Evolutionary conservation across 2,329 filamentous ascomycete genomes (phyloP), one percentile per base, ranked within the genome.

Genomic region (Penicillium sp.): DNA sequence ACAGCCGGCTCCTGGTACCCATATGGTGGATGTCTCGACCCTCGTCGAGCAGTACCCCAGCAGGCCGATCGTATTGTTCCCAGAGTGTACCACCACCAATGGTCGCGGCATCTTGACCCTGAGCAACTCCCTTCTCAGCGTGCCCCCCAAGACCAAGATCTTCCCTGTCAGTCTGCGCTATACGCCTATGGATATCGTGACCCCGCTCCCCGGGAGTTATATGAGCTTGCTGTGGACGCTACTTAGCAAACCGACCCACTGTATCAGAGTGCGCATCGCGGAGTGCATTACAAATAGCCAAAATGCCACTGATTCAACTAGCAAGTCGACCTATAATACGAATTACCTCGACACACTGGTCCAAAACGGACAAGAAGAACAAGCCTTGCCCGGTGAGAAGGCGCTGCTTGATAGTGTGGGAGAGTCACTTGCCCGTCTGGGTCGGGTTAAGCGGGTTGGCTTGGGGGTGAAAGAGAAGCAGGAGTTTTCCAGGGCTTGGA

Each of bases 21-120:
- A 75, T 29, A 77, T 91, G 35, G 84, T 87, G 27, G 84, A 87
- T 60, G 71, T 93, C 45, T 78, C 80, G 23, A 80, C 83, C 1
- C 81, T 97, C 5, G 72, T 92, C 12, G 76, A 80, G 33, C 80
- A 83, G 57, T 84, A 95, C 71, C 91, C 91, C 0, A 82, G 84
- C 57, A 86, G 91, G 46, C 85, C 91, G 58, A 84, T 97, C 61
- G 91, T 88, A 61, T 86, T 96, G 1, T 97, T 97, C 73, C 93
- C 94, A 13, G 94, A 99, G 77, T 93, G 89, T 75, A 94, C 89
- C 5, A 96, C 94, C 0, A 96, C 91, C 45, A 99, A 99, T 71
- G 93, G 93, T 61, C 88, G 90, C 65, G 94, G 89, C 5, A 93
- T 97, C 61, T 77, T 99, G 13, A 90, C 91, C 2, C 85, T 96